Evolutionary conservation across 495 filamentous ascomycete species (phyloP), one percentile per base, ranked within the genome.

Genomic region (Podospora sp.): DNA sequence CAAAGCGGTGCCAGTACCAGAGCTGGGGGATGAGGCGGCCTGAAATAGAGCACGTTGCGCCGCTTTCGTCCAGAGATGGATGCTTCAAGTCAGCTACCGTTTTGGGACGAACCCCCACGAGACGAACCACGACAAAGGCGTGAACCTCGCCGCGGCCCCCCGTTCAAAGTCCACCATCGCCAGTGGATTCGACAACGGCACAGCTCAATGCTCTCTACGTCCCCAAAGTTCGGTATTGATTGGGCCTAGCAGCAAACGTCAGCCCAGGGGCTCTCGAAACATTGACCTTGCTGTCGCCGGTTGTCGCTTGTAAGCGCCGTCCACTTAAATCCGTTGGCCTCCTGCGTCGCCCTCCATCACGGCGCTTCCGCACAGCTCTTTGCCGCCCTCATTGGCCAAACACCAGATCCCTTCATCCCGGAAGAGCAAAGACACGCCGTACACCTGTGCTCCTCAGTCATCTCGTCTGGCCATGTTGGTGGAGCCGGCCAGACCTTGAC

Each of bases 281-380:
- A 70, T 50, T 55, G 65, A 60, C 62, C 65, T 71, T 62, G 63
- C 53, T 60, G 60, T 69, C 61, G 71, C 67, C 66, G 68, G 68
- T 69, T 69, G 65, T 68, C 64, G 66, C 65, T 56, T 60, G 63
- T 74, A 78, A 78, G 76, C 76, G 76, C 76, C 70, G 68, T 66
- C 71, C 76, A 77, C 65, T 73, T 62, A 72, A 21, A 70, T 68
- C 27, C 52, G 33, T 20, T 51, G 46, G 62, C 57, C 21, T 18
- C 35, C 68, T 62, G 25, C 20, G 25, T 63, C 46, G 62, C 65
- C 63, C 67, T 60, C 58, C 71, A 76, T 68, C 71, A 75, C 76
- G 75, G 76, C 76, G 76, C 76, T 77, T 78, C 75, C 68, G 63
- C 33, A 26, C 6, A 24, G 66, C 14, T 46, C 21, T 65, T 70